Evolutionary conservation across 805 yeast genomes (phyloP), one percentile per base, ranked within the genome.

Genomic region (Ogataea populi-albae): DNA sequence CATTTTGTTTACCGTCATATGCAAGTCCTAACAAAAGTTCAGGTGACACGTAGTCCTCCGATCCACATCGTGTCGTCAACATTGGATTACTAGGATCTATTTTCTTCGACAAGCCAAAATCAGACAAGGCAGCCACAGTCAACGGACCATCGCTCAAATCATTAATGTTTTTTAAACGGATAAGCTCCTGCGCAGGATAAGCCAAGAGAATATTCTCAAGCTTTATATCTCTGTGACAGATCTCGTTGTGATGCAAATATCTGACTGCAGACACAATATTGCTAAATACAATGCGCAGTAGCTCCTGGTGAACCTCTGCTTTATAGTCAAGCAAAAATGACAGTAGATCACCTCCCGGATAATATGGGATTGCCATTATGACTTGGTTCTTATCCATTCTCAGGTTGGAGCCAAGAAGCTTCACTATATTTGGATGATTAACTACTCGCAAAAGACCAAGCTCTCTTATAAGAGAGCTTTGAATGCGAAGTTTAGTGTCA

Each of bases 11-110:
- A 9, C 99, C 99, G 52, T 91, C 91, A 54, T 93, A 93, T 5
- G 87, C 82, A 37, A 86, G 69, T 1, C 98, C 98, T 77, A 93
- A 76, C 24, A 93, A 65, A 17, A 93, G 63, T 54, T 93, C 99
- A 0, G 98, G 99, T 0, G 96, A 82, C 5, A 93, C 95, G 52
- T 93, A 93, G 57, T 93, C 98, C 45, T 86, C 96, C 1, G 96
- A 86, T 0, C 99, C 98, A 59, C 98, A 93, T 42, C 98, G 64
- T 1, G 98, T 91, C 3, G 85, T 73, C 17, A 94, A 68, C 38
- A 81, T 49, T 17, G 87, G 84, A 45, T 75, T 66, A 1, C 65
- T 69, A 1, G 77, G 73, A 32, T 73, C 77, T 17, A 91, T 71
- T 32, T 69, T 65, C 49, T 87, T 80, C 8, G 95, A 81, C 18